Conservation (phyloP, 208 protist genomes). For the Naegleria lovaniensis region DNA sequence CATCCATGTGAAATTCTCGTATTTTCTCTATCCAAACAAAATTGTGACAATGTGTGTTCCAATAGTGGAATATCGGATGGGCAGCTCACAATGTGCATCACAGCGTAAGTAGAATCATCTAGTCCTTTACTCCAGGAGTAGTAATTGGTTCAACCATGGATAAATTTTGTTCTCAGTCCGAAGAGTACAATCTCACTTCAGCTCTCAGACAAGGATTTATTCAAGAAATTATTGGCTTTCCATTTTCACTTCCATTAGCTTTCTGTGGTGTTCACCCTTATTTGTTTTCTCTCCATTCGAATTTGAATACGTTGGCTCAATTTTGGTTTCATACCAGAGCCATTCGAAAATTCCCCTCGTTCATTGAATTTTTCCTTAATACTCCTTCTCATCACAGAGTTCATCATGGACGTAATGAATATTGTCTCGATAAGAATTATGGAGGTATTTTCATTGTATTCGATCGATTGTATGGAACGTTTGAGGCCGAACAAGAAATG, state of each 20-base stretch:
- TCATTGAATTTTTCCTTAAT: not conserved
- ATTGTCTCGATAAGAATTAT: conserved; percentile 18
- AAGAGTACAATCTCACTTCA: not conserved
- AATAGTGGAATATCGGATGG: conserved; percentile 13
- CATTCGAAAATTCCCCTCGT: not conserved
- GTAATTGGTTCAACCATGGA: too few species aligned
- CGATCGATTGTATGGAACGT: not conserved
- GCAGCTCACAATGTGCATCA: not conserved
- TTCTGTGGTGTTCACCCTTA: not conserved
- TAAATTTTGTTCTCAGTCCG: too few species aligned
- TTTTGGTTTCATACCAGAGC: not conserved
- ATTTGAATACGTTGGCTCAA: not conserved
- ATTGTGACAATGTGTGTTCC: too few species aligned
- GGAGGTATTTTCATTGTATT: not conserved
- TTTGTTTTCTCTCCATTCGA: not conserved
- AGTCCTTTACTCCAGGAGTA: too few species aligned
- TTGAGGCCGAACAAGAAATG: not conserved
- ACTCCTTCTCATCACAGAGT: conserved; percentile 15
- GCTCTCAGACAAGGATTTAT: not conserved
- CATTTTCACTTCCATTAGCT: not conserved
- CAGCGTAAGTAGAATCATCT: too few species aligned
- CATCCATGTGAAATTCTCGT: too few species aligned
- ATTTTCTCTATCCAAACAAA: not conserved
- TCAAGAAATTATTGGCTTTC: not conserved
- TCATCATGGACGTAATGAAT: not conserved